These are phyloP conservation scores for Jacaranda copaia DNA, from an alignment of 257 asterid species.

Conservation along the genomic window DNA sequence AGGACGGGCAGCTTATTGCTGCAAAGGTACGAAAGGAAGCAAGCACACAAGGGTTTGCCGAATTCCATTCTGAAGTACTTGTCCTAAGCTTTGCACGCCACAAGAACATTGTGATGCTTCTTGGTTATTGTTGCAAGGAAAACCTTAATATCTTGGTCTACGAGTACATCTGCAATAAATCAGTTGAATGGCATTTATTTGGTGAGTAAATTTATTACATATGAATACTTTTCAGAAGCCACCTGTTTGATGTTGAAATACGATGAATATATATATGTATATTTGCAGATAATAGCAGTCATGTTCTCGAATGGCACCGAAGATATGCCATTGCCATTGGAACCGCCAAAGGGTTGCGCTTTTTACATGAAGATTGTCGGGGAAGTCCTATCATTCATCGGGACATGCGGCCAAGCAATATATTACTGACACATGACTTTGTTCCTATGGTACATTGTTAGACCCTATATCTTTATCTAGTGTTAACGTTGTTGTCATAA, in stretches of 20 bases:
- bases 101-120: slow-evolving; percentile 85
- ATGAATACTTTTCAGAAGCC: not conserved
- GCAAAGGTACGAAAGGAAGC: slow-evolving; percentile 87
- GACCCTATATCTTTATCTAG: not conserved
- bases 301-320: slow-evolving; percentile 74
- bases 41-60: slow-evolving; percentile 73
- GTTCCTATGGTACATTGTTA: slow-evolving; percentile 68
- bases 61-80: slow-evolving; percentile 72
- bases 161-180: slow-evolving; percentile 78
- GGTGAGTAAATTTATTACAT: slow-evolving; percentile 47
- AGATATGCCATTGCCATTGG: slow-evolving; percentile 77
- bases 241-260: slow-evolving; percentile 3
- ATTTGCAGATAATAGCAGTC: slow-evolving; percentile 52
- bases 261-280: not conserved
- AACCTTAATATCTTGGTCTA: slow-evolving; percentile 74
- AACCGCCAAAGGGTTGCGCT: slow-evolving; percentile 82
- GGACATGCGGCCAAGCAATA: slow-evolving; percentile 81
- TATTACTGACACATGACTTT: slow-evolving; percentile 77
- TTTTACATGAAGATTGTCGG: slow-evolving; percentile 86
- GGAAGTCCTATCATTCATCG: slow-evolving; percentile 89
- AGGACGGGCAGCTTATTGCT: slow-evolving; percentile 78
- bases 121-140: slow-evolving; percentile 87
- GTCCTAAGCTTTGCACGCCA: slow-evolving; percentile 81
- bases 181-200: slow-evolving; percentile 86
- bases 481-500: not conserved